Evolutionary conservation across 2,329 filamentous ascomycete species (phyloP), one percentile per base, ranked within the genome.

Genomic region (Arthrobotrys sinensis): DNA sequence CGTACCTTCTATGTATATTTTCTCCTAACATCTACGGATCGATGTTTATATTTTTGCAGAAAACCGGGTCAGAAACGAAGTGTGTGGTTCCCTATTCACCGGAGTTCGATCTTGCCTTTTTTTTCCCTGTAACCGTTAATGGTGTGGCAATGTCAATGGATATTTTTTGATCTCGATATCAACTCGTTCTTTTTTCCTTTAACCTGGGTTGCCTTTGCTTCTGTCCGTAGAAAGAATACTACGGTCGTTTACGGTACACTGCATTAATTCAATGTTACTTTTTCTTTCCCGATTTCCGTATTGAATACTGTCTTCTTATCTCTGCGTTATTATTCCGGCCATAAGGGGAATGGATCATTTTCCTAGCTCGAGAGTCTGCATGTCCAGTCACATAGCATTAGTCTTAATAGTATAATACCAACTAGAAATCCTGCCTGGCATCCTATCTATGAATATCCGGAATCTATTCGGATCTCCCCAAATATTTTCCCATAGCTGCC

Each of bases 1-100:
- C 16, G 43, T 66, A 48, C 43, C 50, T 67, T 75, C 70, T 67
- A 16, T 67, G 63, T 75, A 67, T 57, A 67, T 75, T 63, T 63
- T 45, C 19, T 53, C 16, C 24, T 28, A 32, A 62, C 28, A 43
- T 46, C 16, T 28, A 40, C 14, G 45, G 16, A 28, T 40, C 60
- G 53, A 45, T 34, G 70, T 75, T 53, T 38, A 75, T 75, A 75
- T 36, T 62, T 71, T 43, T 19, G 34, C 28, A 24, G 68, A 24
- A 28, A 65, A 50, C n/a, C 8, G 46, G 45, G 57, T 53, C 36
- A 11, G 48, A 46, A 34, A 62, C 7, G 19, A 43, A 24, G 8
- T 43, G 12, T 14, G 32, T 8, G 36, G 21, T 46, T 53, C 65
- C 38, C 40, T 28, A 32, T 46, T 46, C 68, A 73, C 60, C 38